Evolutionary conservation across 495 filamentous ascomycete genomes (phyloP), one percentile per base, ranked within the genome.

Genomic region (Rusavskia elegans): DNA sequence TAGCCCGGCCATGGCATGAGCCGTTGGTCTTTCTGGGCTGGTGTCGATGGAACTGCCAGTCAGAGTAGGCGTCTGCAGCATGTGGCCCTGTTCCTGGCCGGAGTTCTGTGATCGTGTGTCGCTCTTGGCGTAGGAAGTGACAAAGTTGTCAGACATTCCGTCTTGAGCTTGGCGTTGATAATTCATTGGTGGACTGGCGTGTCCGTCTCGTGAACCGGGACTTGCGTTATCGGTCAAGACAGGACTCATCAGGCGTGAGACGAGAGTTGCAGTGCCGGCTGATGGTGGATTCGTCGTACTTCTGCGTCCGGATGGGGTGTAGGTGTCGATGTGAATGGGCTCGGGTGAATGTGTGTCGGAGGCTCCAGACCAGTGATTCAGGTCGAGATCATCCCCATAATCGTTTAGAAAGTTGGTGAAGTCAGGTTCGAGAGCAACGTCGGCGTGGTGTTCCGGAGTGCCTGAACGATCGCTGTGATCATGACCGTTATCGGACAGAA

Each of bases 1-100:
- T 13, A 65, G 63, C 48, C 60, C 60, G n/a, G 58, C 59, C 8
- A 65, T 59, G 10, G 53, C 38, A 29, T 51, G 52, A 19, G 45
- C 13, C n/a, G 35, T 49, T 13, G 49, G 23, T 3, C 49, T 32
- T 38, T 61, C 53, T 19, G 57, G 57, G 49, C 54, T 61, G 37
- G 59, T 57, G 4, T 19, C 51, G 19, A 55, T 53, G 2, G 59
- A 59, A 36, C 54, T 57, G 11, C 52, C 51, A 19, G 54, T 61
- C 35, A 52, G 30, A 13, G 59, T 49, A 5, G 59, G 59, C 5
- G 57, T 57, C 21, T 51, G 46, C 21, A 57, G 52, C 20, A 49
- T 49, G n/a, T 38, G 45, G 19, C 30, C 45, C 23, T 37, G 53
- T 10, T 20, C 39, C 30, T 49, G 55, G n/a, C 32, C 30, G 20